Base-by-base conservation (phyloP, 1,284 basidiomycete species). In the Serendipita sp. region DNA sequence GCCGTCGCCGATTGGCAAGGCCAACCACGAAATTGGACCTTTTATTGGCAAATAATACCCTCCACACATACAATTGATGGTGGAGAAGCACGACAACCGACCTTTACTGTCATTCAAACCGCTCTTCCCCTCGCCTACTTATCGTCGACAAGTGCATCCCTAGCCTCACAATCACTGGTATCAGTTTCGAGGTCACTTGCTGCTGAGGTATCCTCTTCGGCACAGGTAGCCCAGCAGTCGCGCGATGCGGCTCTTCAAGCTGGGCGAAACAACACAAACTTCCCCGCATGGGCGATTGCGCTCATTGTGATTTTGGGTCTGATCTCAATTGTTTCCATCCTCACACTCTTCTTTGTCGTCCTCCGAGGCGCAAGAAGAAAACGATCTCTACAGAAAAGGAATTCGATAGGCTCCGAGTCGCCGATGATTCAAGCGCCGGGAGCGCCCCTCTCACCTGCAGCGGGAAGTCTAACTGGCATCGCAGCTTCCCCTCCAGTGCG, bases 261-360 rank as follows among this genome's bases (percentile, higher is more conserved):
- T 41, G 67, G 70, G 26, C 65, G 65, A 43, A 67, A 69, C 53
- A 70, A 67, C 53, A 70, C 77, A 13, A 53, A 67, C 26, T 88
- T 91, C 70, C 89, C 89, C 1, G 80, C 81, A 69, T 91, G 89
- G 88, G 90, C 87, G n/a, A 92, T 92, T 66, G 89, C 89, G 49
- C 84, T 91, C 65, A 88, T 92, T 64, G 85, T 85, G 62, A 80
- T 91, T 58, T 80, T 92, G 41, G 89, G 88, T 35, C 84, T 88
- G 73, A 77, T 91, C 64, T 88, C 88, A 60, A 82, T 91, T 65
- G 78, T 82, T 58, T 82, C 85, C 8, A 76, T 79, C 6, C 81
- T 83, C 64, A 72, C 85, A 61, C 79, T 88, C 60, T 74, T 77
- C 43, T 91, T 87, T 77, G 74, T 89, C 71, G 78, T 88, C 70